Percentiles rank a stretch among this genome's conserved stretches.
Evolutionary conservation across 2,329 filamentous ascomycete genomes (phyloP).

Genomic region (Fusarium sp.): DNA sequence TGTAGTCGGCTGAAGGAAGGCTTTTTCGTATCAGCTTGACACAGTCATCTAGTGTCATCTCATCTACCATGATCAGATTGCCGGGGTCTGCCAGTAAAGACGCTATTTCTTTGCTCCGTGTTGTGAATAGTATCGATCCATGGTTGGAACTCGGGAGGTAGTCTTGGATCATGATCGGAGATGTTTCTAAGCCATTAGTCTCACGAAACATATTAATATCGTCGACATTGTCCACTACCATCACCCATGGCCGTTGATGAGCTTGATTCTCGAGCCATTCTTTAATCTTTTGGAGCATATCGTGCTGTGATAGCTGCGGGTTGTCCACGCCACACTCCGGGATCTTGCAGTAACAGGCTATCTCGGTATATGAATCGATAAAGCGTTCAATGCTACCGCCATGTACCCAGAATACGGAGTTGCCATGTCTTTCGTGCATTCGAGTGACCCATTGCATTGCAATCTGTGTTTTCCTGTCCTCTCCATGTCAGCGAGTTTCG

Average conservation of each 20-base stretch:
- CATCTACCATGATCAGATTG: background rate
- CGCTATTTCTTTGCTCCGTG: background rate
- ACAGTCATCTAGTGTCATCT: background rate
- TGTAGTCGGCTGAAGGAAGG: background rate
- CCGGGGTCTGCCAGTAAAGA: background rate
- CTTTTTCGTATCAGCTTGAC: background rate
- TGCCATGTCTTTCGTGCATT: background rate
- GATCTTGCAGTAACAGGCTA: background rate
- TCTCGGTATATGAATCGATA: background rate
- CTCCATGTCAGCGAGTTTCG: background rate
- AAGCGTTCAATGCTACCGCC: background rate
- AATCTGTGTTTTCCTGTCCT: slow-evolving; percentile 1
- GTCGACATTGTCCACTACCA: background rate
- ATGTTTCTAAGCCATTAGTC: background rate
- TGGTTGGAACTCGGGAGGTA: background rate
- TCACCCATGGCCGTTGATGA: background rate
- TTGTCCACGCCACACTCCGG: background rate
- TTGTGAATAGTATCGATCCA: background rate
- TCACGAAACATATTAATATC: background rate
- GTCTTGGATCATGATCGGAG: background rate
- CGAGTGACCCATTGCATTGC: background rate
- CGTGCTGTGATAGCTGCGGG: background rate
- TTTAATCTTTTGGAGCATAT: background rate
- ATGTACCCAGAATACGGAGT: slow-evolving; percentile 4
- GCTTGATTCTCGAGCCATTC: background rate